phyloP scores from a whole-genome alignment of 176 grass and related monocot genomes.

The Luzula sylvatica region DNA sequence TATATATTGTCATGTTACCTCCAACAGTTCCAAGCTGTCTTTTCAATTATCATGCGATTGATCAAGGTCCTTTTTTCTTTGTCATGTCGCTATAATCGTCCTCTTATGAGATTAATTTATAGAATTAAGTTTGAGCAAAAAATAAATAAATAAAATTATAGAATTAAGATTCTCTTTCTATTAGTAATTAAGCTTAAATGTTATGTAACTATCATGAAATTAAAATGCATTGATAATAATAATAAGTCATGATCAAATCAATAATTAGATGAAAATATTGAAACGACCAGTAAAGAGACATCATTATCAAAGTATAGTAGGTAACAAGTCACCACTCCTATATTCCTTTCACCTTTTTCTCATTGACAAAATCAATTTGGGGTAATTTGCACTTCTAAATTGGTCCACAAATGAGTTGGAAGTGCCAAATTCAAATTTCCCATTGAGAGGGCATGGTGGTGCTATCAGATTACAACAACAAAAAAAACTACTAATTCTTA shows the following conservation, averaged over 20 bases:
- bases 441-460: no score
- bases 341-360: slow-evolving; percentile 3
- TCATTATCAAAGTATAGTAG: slow-evolving; percentile 1
- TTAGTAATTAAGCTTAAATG: slow-evolving; percentile 3
- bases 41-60: slow-evolving; percentile 6
- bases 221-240: background rate
- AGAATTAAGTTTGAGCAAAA: background rate
- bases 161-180: background rate
- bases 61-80: slow-evolving; percentile 3
- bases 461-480: no score
- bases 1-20: slow-evolving; percentile 12
- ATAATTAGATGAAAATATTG: background rate
- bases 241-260: slow-evolving; percentile 4
- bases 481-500: no score
- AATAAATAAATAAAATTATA: background rate
- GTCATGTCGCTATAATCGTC: slow-evolving; percentile 12
- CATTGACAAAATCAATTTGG: background rate
- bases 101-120: slow-evolving; percentile 2
- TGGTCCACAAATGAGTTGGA: background rate
- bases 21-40: slow-evolving; percentile 15
- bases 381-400: background rate
- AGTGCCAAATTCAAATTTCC: no score
- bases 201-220: background rate
- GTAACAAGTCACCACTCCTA: background rate
- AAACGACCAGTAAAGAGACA: background rate